These are phyloP conservation scores for Delphinella strobiligena DNA, from an alignment of 2,329 filamentous ascomycete species.

Conservation along the genomic window DNA sequence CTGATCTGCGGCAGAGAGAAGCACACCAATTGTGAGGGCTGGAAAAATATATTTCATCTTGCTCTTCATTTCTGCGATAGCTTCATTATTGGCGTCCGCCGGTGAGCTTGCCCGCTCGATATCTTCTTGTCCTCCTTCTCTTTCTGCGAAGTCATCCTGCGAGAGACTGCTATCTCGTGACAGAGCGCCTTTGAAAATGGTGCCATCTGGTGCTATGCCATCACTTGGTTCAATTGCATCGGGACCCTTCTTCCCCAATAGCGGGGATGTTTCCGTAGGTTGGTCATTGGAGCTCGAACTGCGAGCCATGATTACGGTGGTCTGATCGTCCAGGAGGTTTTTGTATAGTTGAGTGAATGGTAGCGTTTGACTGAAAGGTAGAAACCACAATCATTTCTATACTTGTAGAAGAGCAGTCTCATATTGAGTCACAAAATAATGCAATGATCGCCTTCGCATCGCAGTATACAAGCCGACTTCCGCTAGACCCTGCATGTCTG, in stretches of 20 bases:
- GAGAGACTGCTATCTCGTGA: constrained; percentile 8
- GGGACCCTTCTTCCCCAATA: constrained; percentile 10
- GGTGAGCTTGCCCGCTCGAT: constrained; percentile 27
- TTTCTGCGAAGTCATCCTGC: constrained; percentile 1
- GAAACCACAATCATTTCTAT: too few relatives aligned
- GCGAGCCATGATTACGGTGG: too few relatives aligned
- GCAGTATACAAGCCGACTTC: too few relatives aligned
- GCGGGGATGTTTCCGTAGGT: constrained; percentile 16
- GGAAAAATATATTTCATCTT: constrained; percentile 41
- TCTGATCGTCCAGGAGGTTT: too few relatives aligned
- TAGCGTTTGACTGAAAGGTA: too few relatives aligned
- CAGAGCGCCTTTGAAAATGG: constrained; percentile 12
- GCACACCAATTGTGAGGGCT: constrained; percentile 52
- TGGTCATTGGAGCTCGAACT: too few relatives aligned
- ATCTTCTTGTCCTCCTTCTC: constrained; percentile 13
- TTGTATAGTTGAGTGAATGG: too few relatives aligned
- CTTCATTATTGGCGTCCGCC: constrained; percentile 24
- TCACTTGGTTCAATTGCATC: constrained; percentile 16
- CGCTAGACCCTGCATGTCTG: too few relatives aligned
- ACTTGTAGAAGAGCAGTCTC: too few relatives aligned
- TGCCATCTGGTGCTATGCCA: constrained; percentile 17
- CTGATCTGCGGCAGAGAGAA: constrained; percentile 62
- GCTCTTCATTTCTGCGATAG: constrained; percentile 35
- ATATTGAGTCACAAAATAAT: too few relatives aligned
- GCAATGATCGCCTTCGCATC: too few relatives aligned